phyloP scores from a whole-genome alignment of 75 land plant species.

The Isoetes taiwanensis region DNA sequence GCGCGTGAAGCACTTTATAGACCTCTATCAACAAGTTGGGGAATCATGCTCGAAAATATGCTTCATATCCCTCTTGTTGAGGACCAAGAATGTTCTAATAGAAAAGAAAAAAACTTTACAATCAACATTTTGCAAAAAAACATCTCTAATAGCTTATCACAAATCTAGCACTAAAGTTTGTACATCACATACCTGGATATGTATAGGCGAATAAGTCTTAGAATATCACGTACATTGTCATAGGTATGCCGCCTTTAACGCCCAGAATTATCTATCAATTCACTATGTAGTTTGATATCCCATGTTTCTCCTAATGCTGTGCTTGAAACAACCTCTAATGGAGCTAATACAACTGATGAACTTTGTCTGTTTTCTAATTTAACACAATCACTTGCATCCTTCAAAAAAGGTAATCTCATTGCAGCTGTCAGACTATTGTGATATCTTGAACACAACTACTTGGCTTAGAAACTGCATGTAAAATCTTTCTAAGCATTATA shows the following conservation, averaged over 20 bases:
- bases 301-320: slow-evolving; percentile 55
- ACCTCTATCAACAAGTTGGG: slow-evolving; percentile 74
- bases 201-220: slow-evolving; percentile 75
- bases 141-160: no score
- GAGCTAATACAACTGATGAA: slow-evolving; percentile 40
- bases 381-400: slow-evolving; percentile 77
- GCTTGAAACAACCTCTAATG: slow-evolving; percentile 41
- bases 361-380: slow-evolving; percentile 66
- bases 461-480: no score
- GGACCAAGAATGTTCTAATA: slow-evolving; percentile 56
- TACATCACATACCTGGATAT: slow-evolving; percentile 50
- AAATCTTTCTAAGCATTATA: no score
- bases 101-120: background rate
- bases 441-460: no score
- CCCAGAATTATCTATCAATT: slow-evolving; percentile 47
- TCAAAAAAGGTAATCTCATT: slow-evolving; percentile 62
- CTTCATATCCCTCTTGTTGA: slow-evolving; percentile 68
- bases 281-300: slow-evolving; percentile 56
- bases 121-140: no score
- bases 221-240: slow-evolving; percentile 59
- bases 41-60: slow-evolving; percentile 56
- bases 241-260: slow-evolving; percentile 64
- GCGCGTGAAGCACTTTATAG: slow-evolving; percentile 37
- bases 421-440: no score
- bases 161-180: no score